phyloP scores from a whole-genome alignment of 176 grass and related monocot genomes.

The Bonia amplexicaulis region DNA sequence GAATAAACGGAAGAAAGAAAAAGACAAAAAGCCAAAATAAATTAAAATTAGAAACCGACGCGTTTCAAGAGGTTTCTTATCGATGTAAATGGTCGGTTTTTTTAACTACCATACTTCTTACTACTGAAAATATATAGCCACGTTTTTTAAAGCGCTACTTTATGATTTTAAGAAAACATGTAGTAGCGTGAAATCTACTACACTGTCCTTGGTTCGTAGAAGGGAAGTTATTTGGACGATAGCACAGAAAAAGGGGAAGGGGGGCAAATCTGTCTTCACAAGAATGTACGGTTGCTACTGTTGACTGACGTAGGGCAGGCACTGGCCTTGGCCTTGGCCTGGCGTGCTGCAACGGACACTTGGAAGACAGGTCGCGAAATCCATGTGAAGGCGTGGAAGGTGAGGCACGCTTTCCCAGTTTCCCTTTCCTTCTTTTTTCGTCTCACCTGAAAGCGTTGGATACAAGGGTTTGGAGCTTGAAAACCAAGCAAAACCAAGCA shows the following conservation, averaged over 20 bases:
- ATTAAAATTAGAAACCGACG: too few relatives aligned
- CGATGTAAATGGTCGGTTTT: not conserved
- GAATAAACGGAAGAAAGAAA: too few relatives aligned
- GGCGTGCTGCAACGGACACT: not conserved
- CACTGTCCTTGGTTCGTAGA: not conserved
- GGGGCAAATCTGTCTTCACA: conserved; percentile 1
- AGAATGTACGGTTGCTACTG: not conserved
- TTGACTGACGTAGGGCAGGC: not conserved
- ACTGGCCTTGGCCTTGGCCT: not conserved
- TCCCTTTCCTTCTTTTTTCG: not conserved
- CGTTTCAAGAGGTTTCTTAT: not conserved
- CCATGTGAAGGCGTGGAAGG: conserved; percentile 3
- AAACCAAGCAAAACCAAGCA: not conserved
- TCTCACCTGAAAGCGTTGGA: too few relatives aligned
- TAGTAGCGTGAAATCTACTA: not conserved
- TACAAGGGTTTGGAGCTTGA: too few relatives aligned
- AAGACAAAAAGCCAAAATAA: too few relatives aligned
- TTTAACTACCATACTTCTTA: too few relatives aligned
- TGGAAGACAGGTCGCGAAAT: not conserved
- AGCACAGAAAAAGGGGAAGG: not conserved
- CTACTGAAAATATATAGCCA: not conserved
- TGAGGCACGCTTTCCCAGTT: not conserved
- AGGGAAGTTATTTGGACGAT: not conserved
- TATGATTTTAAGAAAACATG: not conserved
- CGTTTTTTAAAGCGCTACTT: not conserved